Base-by-base conservation (phyloP, 78 protist genomes). In the Chrysochromulina parva region DNA sequence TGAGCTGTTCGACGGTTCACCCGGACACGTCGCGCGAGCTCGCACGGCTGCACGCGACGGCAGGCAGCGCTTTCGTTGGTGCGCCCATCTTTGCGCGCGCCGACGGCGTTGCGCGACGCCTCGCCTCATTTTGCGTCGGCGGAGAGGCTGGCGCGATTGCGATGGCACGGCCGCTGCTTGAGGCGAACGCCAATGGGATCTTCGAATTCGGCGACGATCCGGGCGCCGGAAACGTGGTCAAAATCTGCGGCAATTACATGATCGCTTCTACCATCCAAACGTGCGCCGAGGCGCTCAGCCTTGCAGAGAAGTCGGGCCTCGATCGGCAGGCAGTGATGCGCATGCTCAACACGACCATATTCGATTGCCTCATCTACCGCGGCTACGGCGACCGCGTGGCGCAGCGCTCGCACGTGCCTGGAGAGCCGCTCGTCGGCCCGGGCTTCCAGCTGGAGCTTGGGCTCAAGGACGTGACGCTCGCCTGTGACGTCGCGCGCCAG, bases 321-420 rank as follows among this genome's bases (percentile, higher is more conserved):
- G 78, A 69, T 10, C 3, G 78, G 54, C 13, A 7, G 26, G 78
- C 78, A 2, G 78, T 69, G 48, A 69, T 69, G 78, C 9, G 24
- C 10, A 69, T 69, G 78, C 78, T 69, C 9, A 11, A 69, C 50
- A 7, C 53, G 16, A 69, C 78, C 48, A 69, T 69, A 28, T 69
- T 69, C 50, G 78, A 69, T 50, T 69, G 78, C 50, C 78, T 69
- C 38, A 69, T 69, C 50, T 69, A 69, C 78, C 5, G 50, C 28
- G 78, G 78, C 38, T 69, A 69, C 78, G 78, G 78, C 78, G 50
- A 69, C 10, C 78, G 78, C 78, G 78, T 69, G 50, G 78, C 78
- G 50, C 38, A 69, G 78, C 78, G 78, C 50, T 7, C 16, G 24
- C 78, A 69, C 78, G 48, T 26, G 13, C 78, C 78, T 17, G 69